Evolutionary conservation across 2,329 filamentous ascomycete genomes (phyloP), one percentile per base, ranked within the genome.

Genomic region (Ophidiomyces ophidiicola): DNA sequence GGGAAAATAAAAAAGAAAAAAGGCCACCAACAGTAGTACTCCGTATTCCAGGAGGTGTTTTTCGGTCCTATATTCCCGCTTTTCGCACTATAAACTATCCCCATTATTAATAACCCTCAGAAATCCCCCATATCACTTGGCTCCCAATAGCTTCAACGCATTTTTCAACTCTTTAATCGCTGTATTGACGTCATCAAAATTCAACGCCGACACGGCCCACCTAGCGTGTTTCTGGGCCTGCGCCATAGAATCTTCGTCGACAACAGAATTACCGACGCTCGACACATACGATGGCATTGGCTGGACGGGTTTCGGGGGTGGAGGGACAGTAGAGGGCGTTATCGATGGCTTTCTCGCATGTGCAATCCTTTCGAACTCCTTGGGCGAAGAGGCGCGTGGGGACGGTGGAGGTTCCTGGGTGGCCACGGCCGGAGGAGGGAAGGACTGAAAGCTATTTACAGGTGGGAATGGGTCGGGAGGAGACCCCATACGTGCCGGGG

Each of bases 121-220:
- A 17, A 7, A 33, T 15, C 24, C 1, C 25, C 3, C 12, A 8
- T 18, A 25, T 60, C 53, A 79, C 25, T 63, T 63, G 8, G 76
- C 80, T 2, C 84, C 84, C 34, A 94, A 62, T 12, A 69, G 63
- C 41, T 72, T 67, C 46, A 98, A 62, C 2, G 90, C 90, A 43
- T 74, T 76, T 37, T 75, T 74, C 45, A 98, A 59, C 55, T 98
- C 87, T 53, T 79, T 78, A 3, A 96, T 78, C 0, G 90, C 90
- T 0, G 90, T 98, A 1, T 79, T 70, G 1, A 93, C 82, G 57
- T 98, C 90, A 50, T 98, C 90, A 60, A 98, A 98, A 52, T 94
- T 94, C 33, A 98, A 64, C 0, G 90, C 90, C 7, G 87, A 94
- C 29, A 96, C 93, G 0, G 90, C 90, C 84, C 85, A 98, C 53